Conservation (phyloP, 306 rosid genomes). For the Fragaria nilgerrensis region DNA sequence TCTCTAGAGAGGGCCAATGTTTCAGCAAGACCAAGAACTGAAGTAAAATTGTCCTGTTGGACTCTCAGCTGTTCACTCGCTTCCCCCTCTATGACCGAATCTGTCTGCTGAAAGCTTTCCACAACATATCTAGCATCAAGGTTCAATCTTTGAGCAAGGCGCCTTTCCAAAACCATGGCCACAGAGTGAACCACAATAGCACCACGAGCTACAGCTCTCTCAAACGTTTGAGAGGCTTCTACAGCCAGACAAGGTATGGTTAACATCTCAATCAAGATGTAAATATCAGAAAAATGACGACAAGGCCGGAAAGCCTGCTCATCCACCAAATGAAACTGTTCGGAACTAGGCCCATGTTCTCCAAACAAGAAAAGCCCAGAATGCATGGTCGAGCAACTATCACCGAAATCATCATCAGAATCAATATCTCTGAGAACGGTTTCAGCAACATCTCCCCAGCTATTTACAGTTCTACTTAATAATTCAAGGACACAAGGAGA, state of each 20-base stretch:
- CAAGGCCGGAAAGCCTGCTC: conserved; percentile 67
- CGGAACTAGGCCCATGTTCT: conserved; percentile 52
- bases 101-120: conserved; percentile 62
- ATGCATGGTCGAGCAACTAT: conserved; percentile 54
- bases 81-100: conserved; percentile 58
- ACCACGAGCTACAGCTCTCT: conserved; percentile 95
- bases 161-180: conserved; percentile 86
- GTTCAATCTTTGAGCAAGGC: conserved; percentile 72
- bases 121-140: conserved; percentile 43
- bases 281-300: conserved; percentile 79
- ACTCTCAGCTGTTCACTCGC: conserved; percentile 65
- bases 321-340: conserved; percentile 60
- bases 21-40: conserved; percentile 97
- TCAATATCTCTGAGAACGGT: conserved; percentile 88
- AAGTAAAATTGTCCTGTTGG: conserved; percentile 78
- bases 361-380: conserved; percentile 74
- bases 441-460: conserved; percentile 99
- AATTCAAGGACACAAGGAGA: conserved; percentile 90
- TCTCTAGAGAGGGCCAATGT: conserved; percentile 84
- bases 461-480: conserved; percentile 85
- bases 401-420: conserved; percentile 81
- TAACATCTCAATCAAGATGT: conserved; percentile 83
- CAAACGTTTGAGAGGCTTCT: conserved; percentile 96
- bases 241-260: conserved; percentile 94
- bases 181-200: conserved; percentile 78